Evolutionary conservation across 371 early-diverging fungal genomes (phyloP).

Genomic region (Mortierella sp.): DNA sequence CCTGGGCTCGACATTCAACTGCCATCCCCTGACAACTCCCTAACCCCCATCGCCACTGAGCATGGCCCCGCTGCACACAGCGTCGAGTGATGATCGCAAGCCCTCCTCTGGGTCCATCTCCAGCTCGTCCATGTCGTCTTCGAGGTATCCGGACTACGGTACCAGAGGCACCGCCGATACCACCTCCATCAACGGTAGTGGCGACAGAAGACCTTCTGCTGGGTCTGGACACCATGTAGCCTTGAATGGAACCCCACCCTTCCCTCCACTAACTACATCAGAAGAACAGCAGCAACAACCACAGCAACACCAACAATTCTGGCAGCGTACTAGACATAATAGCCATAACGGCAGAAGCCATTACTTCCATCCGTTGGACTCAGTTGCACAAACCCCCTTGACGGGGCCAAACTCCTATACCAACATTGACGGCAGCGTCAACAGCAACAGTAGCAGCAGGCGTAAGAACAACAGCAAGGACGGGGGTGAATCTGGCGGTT

Average conservation of each 20-base stretch:
- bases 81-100: conserved; percentile 23
- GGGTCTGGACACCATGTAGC: conserved; percentile 12
- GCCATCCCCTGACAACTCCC: neutral
- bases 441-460: conserved; percentile 1
- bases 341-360: conserved; percentile 28
- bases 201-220: conserved; percentile 27
- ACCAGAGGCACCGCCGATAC: neutral
- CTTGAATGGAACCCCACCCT: neutral
- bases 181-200: neutral
- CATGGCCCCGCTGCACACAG: conserved; percentile 26
- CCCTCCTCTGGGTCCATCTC: conserved; percentile 25
- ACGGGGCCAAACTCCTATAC: conserved; percentile 8
- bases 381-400: conserved; percentile 25
- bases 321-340: conserved; percentile 20
- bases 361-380: conserved; percentile 16
- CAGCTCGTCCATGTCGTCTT: neutral
- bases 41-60: neutral
- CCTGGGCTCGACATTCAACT: neutral
- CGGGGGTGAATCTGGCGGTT: conserved; percentile 26
- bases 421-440: conserved; percentile 1
- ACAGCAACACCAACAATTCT: conserved; percentile 11
- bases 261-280: conserved; percentile 4
- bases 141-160: conserved; percentile 18
- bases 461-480: conserved; percentile 33
- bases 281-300: conserved; percentile 10